Percentiles rank a stretch among this genome's conserved stretches.
phyloP scores from a whole-genome alignment of 306 rosid species.

The Pueraria montana region DNA sequence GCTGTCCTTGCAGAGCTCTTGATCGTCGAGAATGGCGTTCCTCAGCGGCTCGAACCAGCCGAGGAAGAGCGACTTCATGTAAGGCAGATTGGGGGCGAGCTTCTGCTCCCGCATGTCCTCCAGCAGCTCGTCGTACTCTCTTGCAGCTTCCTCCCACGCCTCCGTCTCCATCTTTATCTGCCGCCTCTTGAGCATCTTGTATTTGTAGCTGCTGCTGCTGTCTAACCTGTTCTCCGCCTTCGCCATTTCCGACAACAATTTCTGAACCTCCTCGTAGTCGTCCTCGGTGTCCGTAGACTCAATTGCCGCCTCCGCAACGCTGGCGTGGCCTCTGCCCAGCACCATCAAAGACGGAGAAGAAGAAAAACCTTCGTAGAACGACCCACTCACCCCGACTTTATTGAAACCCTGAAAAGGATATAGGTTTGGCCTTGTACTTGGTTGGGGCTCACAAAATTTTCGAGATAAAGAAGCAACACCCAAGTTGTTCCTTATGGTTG shows the following conservation, averaged over 20 bases:
- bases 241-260: constrained; percentile 54
- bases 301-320: constrained; percentile 83
- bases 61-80: constrained; percentile 84
- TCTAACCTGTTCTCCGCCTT: constrained; percentile 47
- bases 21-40: constrained; percentile 75
- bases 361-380: constrained; percentile 48
- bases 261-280: constrained; percentile 71
- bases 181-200: constrained; percentile 64
- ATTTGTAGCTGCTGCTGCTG: constrained; percentile 55
- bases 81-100: constrained; percentile 94
- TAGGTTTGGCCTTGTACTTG: not conserved
- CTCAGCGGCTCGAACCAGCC: constrained; percentile 95
- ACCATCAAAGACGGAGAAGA: constrained; percentile 3
- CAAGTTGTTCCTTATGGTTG: constrained; percentile 39
- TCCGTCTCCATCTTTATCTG: constrained; percentile 89
- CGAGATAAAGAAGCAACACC: constrained; percentile 30
- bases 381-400: constrained; percentile 50
- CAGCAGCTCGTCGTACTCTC: constrained; percentile 84
- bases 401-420: constrained; percentile 23
- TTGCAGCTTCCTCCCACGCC: constrained; percentile 94
- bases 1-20: constrained; percentile 45
- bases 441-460: constrained; percentile 35
- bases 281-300: constrained; percentile 72
- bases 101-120: constrained; percentile 88
- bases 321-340: constrained; percentile 58